phyloP scores from a whole-genome alignment of 805 yeast species.

The Candida morakotiae region DNA sequence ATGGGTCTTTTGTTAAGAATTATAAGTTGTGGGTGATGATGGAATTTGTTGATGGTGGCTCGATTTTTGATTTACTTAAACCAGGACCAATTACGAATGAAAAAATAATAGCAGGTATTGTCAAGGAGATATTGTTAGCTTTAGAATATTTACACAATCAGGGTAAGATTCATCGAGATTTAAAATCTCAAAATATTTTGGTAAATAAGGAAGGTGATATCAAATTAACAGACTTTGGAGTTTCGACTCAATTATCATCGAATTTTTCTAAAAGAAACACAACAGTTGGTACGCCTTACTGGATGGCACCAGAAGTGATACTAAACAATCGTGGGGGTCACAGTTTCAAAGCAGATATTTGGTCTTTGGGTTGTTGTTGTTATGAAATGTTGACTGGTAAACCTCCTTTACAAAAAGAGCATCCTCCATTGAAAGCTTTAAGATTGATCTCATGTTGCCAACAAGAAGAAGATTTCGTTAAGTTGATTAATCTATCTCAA shows the following conservation, averaged over 20 bases:
- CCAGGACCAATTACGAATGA: slow-evolving; percentile 59
- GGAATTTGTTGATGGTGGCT: slow-evolving; percentile 81
- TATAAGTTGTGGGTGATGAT: slow-evolving; percentile 74
- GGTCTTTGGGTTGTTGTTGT: slow-evolving; percentile 79
- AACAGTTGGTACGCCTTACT: slow-evolving; percentile 55
- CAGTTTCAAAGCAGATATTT: slow-evolving; percentile 60
- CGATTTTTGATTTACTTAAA: slow-evolving; percentile 58
- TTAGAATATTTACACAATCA: slow-evolving; percentile 61
- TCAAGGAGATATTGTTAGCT: slow-evolving; percentile 56
- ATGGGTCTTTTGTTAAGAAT: slow-evolving; percentile 68
- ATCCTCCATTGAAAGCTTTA: slow-evolving; percentile 43
- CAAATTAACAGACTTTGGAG: slow-evolving; percentile 45
- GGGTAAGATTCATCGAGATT: slow-evolving; percentile 69
- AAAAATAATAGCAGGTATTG: slow-evolving; percentile 45
- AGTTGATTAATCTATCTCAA: slow-evolving; percentile 21
- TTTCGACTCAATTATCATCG: slow-evolving; percentile 39
- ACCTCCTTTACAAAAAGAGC: slow-evolving; percentile 55
- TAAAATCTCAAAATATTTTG: slow-evolving; percentile 40
- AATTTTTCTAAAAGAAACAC: slow-evolving; percentile 42
- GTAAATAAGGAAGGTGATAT: slow-evolving; percentile 34
- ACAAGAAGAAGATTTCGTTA: slow-evolving; percentile 25
- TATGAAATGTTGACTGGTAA: slow-evolving; percentile 68
- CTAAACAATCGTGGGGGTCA: slow-evolving; percentile 56
- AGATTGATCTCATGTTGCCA: slow-evolving; percentile 31
- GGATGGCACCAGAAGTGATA: slow-evolving; percentile 65